These are phyloP conservation scores for Tolypocladium guangdongense DNA, from an alignment of 2,329 filamentous ascomycete species.

Conservation along the genomic window DNA sequence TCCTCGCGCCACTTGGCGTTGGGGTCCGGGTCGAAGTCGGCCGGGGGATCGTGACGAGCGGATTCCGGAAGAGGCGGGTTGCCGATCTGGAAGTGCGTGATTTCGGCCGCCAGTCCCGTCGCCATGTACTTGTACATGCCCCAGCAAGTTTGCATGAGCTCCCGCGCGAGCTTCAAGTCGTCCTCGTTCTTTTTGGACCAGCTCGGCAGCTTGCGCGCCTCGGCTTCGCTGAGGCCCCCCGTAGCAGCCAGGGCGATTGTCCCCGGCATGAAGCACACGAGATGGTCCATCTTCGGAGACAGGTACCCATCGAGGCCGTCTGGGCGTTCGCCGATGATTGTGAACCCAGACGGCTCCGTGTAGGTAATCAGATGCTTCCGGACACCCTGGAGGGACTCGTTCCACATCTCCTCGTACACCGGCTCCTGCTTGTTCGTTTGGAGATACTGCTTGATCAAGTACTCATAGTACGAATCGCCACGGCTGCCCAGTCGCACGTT, in stretches of 20 bases:
- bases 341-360: conserved; percentile 66
- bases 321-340: conserved; percentile 82
- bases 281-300: conserved; percentile 91
- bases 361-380: conserved; percentile 91
- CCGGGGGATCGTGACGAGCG: conserved; percentile 35
- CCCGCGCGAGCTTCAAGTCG: conserved; percentile 76
- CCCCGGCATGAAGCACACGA: conserved; percentile 95
- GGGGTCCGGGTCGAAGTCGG: conserved; percentile 36
- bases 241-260: conserved; percentile 88
- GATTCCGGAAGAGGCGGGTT: conserved; percentile 52
- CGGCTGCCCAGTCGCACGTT: conserved; percentile 90
- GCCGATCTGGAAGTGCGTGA: conserved; percentile 77
- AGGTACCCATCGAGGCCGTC: conserved; percentile 55
- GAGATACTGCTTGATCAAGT: conserved; percentile 95
- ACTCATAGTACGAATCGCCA: conserved; percentile 97
- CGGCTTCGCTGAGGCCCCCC: conserved; percentile 60
- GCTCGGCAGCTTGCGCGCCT: conserved; percentile 58
- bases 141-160: conserved; percentile 96
- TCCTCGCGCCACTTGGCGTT: conserved; percentile 64
- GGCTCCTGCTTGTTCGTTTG: conserved; percentile 82
- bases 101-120: conserved; percentile 89
- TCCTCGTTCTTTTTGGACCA: conserved; percentile 77
- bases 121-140: conserved; percentile 88
- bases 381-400: conserved; percentile 72
- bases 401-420: conserved; percentile 87